These are phyloP conservation scores for Ceratobasidium theobromae DNA, from an alignment of 1,284 basidiomycete species.

Conservation along the genomic window DNA sequence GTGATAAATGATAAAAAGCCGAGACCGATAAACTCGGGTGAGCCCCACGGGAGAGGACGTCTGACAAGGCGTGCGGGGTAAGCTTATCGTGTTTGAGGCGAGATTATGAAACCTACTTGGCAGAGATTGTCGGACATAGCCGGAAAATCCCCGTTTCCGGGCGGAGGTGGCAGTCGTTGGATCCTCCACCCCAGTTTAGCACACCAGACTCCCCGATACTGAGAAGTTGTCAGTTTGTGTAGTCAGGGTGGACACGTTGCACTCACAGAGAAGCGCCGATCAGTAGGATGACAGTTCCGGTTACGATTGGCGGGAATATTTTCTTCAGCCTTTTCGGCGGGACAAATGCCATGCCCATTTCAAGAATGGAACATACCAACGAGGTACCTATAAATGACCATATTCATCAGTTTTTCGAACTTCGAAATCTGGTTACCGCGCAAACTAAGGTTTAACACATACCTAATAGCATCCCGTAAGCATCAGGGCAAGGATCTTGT, in stretches of 20 bases:
- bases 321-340: constrained; percentile 57
- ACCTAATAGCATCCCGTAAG: constrained; percentile 76
- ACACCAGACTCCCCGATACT: constrained; percentile 56
- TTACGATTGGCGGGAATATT: constrained; percentile 81
- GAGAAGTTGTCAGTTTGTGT: constrained; percentile 51
- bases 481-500: constrained; percentile 71
- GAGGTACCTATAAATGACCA: constrained; percentile 58
- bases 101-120: constrained; percentile 39
- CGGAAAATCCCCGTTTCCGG: constrained; percentile 65
- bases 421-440: neutral
- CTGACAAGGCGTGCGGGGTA: neutral
- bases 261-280: constrained; percentile 63
- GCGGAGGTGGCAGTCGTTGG: constrained; percentile 62
- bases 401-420: neutral
- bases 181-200: constrained; percentile 80
- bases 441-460: too few relatives aligned
- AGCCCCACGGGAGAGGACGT: constrained; percentile 60
- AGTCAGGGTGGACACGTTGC: neutral
- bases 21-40: constrained; percentile 79
- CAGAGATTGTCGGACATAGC: constrained; percentile 67
- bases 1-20: constrained; percentile 80
- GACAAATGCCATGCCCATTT: constrained; percentile 63
- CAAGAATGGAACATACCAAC: constrained; percentile 75
- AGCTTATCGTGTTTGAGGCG: constrained; percentile 44
- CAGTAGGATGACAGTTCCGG: constrained; percentile 71